Conservation (phyloP, 176 grass and related monocot species). For the Musa troglodytarum region DNA sequence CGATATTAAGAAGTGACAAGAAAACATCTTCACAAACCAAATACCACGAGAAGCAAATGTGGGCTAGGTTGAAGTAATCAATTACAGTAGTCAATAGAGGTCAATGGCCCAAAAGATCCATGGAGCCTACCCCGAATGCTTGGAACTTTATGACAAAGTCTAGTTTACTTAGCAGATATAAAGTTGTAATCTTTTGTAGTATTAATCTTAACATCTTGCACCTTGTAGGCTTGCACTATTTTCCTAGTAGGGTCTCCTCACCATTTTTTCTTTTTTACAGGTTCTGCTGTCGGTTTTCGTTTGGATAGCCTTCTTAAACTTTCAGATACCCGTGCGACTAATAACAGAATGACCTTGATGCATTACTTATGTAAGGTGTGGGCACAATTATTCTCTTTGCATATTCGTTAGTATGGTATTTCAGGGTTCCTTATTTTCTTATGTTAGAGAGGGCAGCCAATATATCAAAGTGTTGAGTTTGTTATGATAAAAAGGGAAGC, state of each 20-base stretch:
- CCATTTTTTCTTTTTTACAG: neutral
- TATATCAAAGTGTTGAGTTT: no score
- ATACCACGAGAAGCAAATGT: neutral
- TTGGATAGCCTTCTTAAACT: slow-evolving; percentile 86
- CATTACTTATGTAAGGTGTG: slow-evolving; percentile 92
- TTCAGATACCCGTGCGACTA: slow-evolving; percentile 75
- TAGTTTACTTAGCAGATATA: no score
- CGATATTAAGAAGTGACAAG: neutral
- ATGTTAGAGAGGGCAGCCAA: no score
- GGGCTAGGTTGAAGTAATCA: neutral
- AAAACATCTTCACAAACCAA: neutral
- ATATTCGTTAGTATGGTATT: no score
- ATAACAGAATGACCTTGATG: slow-evolving; percentile 73
- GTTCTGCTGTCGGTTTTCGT: slow-evolving; percentile 34
- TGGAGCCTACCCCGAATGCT: neutral
- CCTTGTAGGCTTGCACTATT: neutral
- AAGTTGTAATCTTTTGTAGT: no score
- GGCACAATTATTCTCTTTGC: no score
- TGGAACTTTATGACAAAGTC: neutral
- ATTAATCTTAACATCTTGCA: neutral
- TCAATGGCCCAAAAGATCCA: neutral
- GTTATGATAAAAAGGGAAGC: no score
- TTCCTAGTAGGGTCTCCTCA: neutral
- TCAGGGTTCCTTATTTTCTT: no score
- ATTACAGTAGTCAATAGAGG: neutral